Conservation (phyloP, 495 filamentous ascomycete genomes). For the Tuber borchii region DNA sequence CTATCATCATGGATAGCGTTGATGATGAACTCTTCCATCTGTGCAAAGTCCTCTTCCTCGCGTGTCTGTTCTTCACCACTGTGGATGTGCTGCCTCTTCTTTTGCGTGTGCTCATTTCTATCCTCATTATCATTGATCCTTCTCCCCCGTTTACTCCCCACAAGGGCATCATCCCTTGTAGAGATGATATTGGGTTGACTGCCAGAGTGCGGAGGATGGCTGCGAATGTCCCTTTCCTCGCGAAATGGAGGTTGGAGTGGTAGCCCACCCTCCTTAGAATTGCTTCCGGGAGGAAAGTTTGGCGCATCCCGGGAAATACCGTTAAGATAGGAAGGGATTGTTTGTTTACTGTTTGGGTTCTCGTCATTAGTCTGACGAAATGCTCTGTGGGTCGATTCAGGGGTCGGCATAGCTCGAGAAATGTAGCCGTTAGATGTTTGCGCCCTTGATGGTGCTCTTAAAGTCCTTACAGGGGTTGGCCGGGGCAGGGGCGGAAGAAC, state of each 20-base stretch:
- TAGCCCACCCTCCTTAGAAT: background rate
- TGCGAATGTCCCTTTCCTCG: constrained; percentile 9
- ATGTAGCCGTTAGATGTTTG: background rate
- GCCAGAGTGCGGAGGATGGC: background rate
- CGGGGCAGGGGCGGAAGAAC: constrained; percentile 31
- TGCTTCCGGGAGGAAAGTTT: constrained; percentile 3
- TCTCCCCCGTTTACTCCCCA: constrained; percentile 2
- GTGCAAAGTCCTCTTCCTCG: constrained; percentile 26
- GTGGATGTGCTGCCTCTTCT: constrained; percentile 11
- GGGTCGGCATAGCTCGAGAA: constrained; percentile 7
- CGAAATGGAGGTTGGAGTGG: constrained; percentile 9
- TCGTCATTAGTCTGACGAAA: background rate
- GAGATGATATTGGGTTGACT: background rate
- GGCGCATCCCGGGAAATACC: constrained; percentile 13
- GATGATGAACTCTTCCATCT: constrained; percentile 37
- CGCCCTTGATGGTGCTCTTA: background rate
- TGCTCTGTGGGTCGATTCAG: background rate
- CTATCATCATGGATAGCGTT: constrained; percentile 34
- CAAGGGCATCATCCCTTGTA: background rate
- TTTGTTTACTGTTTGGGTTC: background rate
- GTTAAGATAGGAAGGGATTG: constrained; percentile 5
- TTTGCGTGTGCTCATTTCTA: constrained; percentile 5
- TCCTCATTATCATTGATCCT: constrained; percentile 7
- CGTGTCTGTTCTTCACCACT: background rate
- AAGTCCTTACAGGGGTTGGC: constrained; percentile 22